A percentile compares a stretch with the other conserved stretches of the same genome.
Conservation (phyloP, 2,329 filamentous ascomycete species). For the Xylaria sp. region DNA sequence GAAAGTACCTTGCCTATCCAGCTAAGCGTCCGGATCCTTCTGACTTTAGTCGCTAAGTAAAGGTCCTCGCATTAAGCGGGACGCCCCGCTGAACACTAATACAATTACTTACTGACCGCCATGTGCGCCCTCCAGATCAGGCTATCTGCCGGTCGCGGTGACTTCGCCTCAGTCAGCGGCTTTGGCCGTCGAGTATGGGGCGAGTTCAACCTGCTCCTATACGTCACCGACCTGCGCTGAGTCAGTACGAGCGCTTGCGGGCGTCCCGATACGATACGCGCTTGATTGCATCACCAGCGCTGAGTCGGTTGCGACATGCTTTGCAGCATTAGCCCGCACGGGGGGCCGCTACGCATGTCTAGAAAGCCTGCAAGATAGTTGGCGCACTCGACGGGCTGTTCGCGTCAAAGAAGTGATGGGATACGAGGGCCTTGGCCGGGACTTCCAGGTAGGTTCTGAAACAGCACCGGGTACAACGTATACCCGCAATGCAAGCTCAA, state of each 20-base stretch:
- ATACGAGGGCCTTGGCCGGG: neutral
- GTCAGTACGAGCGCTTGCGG: neutral
- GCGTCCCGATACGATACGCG: neutral
- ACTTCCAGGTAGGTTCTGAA: neutral
- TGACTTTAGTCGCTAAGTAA: neutral
- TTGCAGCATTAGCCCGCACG: neutral
- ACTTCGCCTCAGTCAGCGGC: constrained; percentile 36
- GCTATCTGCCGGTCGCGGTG: constrained; percentile 33
- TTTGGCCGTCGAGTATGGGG: constrained; percentile 39
- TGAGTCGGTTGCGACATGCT: neutral
- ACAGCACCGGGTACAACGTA: neutral
- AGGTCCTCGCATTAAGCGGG: neutral
- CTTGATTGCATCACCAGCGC: constrained; percentile 19
- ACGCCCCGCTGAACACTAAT: neutral
- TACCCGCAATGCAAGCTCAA: neutral
- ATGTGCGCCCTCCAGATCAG: constrained; percentile 19
- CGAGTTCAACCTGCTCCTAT: constrained; percentile 37
- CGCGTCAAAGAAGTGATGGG: neutral
- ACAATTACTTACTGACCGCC: neutral
- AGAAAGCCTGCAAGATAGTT: neutral
- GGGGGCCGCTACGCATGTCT: constrained; percentile 1
- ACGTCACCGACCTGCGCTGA: constrained; percentile 38
- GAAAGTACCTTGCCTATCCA: neutral
- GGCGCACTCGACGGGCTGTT: neutral
- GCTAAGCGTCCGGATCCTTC: neutral